Evolutionary conservation across 345 rosid species (phyloP).

Genomic region (Lumnitzera littorea): DNA sequence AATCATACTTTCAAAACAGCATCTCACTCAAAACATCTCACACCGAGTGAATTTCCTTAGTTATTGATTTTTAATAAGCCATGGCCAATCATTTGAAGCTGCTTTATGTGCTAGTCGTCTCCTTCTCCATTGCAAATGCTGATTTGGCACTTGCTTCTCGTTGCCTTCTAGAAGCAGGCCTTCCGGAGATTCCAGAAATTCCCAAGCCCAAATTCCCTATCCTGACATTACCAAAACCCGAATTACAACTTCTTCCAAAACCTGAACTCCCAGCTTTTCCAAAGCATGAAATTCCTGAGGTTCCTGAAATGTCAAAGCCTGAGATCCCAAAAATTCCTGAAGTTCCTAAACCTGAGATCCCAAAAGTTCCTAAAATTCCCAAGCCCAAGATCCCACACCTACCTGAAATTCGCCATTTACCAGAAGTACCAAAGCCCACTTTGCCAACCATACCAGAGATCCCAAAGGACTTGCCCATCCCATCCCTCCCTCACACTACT

Average conservation of each 20-base stretch:
- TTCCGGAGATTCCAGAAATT: background rate
- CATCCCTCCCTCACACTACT: background rate
- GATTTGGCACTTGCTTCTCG: constrained; percentile 9
- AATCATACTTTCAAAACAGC: background rate
- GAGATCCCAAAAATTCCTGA: background rate
- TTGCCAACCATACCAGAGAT: constrained; percentile 5
- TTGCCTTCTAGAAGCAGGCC: constrained; percentile 6
- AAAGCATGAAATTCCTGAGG: background rate
- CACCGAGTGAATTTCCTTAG: too few relatives aligned
- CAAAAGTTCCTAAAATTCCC: background rate
- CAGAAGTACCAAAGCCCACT: constrained; percentile 9
- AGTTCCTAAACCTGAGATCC: background rate
- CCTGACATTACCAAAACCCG: background rate
- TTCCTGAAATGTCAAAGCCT: constrained; percentile 1
- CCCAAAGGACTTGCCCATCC: constrained; percentile 12
- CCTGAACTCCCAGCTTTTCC: constrained; percentile 5
- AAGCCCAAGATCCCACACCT: background rate
- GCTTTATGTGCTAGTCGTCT: background rate
- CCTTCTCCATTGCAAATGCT: background rate
- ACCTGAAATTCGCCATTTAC: constrained; percentile 3
- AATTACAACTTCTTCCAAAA: constrained; percentile 4
- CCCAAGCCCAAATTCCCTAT: background rate
- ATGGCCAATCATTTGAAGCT: constrained; percentile 10
- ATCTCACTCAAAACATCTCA: background rate
- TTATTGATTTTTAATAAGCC: background rate